Evolutionary conservation across 2,329 filamentous ascomycete genomes (phyloP).

Genomic region (Colletotrichum higginsianum): DNA sequence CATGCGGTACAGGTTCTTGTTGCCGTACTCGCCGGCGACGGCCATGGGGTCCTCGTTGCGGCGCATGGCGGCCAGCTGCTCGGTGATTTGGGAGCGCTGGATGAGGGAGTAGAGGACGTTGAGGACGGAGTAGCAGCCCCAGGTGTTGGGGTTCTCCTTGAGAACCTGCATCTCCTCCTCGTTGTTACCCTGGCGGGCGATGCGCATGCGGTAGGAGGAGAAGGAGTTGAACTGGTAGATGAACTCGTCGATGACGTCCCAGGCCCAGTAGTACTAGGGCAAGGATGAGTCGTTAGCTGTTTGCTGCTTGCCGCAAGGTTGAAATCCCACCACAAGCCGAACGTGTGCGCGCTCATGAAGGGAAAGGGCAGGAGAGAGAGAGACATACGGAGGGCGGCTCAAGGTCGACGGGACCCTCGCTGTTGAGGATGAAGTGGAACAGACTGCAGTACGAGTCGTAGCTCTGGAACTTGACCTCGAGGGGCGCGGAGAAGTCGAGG

Average conservation of each 20-base stretch:
- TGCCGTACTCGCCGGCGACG: constrained; percentile 95
- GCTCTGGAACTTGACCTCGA: constrained; percentile 98
- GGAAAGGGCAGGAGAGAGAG: constrained; percentile 45
- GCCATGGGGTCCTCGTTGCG: constrained; percentile 89
- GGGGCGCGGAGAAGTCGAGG: constrained; percentile 93
- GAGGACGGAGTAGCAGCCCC: constrained; percentile 99
- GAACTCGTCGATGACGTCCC: constrained; percentile 99
- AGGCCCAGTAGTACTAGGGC: constrained; percentile 95
- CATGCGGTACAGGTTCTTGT: constrained; percentile 96
- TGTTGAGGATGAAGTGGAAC: constrained; percentile 99
- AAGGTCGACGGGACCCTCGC: constrained; percentile 96
- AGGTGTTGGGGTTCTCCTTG: constrained; percentile 97
- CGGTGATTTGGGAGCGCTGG: constrained; percentile 97
- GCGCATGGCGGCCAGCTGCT: constrained; percentile 96
- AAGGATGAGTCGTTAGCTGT: constrained; percentile 21
- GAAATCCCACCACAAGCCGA: no score
- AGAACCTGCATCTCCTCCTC: constrained; percentile 94
- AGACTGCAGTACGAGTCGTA: constrained; percentile 99
- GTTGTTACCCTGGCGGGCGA: constrained; percentile 86
- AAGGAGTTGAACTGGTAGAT: constrained; percentile 99
- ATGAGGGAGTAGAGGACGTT: constrained; percentile 99
- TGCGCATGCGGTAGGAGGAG: constrained; percentile 94
- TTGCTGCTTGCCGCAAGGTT: no score
- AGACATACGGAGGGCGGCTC: constrained; percentile 92
- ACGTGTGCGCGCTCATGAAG: no score